Evolutionary conservation across 2,329 filamentous ascomycete species (phyloP), one percentile per base, ranked within the genome.

Genomic region (Lasiodiplodia theobromae): DNA sequence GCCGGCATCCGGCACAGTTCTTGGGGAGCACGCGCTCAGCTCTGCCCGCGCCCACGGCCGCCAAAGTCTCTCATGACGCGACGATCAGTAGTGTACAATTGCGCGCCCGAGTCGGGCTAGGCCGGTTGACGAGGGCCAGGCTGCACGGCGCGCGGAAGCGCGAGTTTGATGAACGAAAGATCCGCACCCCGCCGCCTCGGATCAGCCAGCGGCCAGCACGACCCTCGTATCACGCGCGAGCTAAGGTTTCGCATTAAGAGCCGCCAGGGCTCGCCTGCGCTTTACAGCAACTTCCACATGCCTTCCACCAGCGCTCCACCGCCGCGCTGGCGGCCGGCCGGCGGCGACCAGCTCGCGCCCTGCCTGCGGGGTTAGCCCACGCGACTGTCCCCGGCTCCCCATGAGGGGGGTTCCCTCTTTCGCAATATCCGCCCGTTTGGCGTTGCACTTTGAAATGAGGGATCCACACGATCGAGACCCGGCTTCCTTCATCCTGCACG

Each of bases 221-320:
- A 67, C 60, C 66, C 56, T 68, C 56, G 49, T 58, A 68, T 68
- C 56, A 68, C 49, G 56, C 37, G 44, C 47, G 54, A 54, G 47
- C 57, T 68, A 53, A 34, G 28, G 66, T 68, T 68, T 68, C 66
- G 54, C 47, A 53, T 68, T 62, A 58, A 68, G 51, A 54, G 25
- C 56, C 40, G 44, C 53, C 54, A n/a, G 34, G 44, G 51, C 53
- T 67, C 65, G 54, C 44, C 54, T 67, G 54, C 65, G 53, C 65
- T 67, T 58, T 58, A 52, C 60, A 21, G 56, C 40, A 56, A 44
- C 60, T 53, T 52, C 60, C 60, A 64, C 53, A 56, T 56, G 65
- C 65, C 51, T 66, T 66, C 52, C 37, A 54, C 21, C 62, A 53
- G 31, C 47, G 8, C 34, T 25, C 21, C 49, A 56, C 18, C 16